Conservation (phyloP, 1,284 basidiomycete species). For the Cystobasidium sp. region DNA sequence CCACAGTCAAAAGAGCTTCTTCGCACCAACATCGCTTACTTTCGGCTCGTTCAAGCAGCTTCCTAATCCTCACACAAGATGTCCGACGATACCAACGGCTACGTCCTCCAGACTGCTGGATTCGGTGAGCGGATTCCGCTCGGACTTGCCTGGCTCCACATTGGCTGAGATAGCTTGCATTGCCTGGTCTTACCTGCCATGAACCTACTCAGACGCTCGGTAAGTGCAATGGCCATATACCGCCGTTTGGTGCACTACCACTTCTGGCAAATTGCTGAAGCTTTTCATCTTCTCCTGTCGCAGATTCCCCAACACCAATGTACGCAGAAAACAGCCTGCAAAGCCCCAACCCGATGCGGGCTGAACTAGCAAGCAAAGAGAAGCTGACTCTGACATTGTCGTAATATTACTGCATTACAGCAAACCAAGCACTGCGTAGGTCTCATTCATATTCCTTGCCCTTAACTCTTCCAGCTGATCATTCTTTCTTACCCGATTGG, state of each 20-base stretch:
- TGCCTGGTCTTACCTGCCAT: not conserved
- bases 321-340: conserved; percentile 37
- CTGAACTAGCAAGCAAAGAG: conserved; percentile 1
- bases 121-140: conserved; percentile 67
- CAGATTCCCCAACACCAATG: conserved; percentile 92
- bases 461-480: conserved; percentile 15
- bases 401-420: conserved; percentile 4
- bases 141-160: conserved; percentile 16
- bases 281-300: conserved; percentile 60
- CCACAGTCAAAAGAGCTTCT: not conserved
- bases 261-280: conserved; percentile 1
- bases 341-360: not conserved
- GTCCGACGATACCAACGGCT: conserved; percentile 56
- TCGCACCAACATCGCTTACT: not conserved
- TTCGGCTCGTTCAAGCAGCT: not conserved
- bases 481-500: conserved; percentile 13
- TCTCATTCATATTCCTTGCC: not conserved
- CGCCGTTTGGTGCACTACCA: not conserved
- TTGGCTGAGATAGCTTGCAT: conserved; percentile 14
- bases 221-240: not conserved
- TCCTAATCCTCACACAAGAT: not conserved
- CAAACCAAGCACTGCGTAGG: conserved; percentile 90
- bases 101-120: conserved; percentile 78
- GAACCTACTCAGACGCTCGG: conserved; percentile 11
- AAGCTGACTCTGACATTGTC: conserved; percentile 1